Conservation (phyloP, 345 rosid species). For the Euclidium syriacum region DNA sequence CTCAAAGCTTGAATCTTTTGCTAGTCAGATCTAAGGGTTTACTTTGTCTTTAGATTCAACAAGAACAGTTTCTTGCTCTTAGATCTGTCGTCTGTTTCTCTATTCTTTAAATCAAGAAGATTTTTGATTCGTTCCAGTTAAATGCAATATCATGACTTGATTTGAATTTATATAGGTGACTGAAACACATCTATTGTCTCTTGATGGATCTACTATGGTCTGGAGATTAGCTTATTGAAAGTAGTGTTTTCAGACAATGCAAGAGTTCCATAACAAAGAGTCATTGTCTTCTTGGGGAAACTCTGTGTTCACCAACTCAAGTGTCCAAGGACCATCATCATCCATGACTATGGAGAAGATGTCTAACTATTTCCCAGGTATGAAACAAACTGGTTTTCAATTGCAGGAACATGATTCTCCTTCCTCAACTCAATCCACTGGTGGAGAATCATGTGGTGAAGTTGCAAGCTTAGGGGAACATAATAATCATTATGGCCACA, state of each 20-base stretch:
- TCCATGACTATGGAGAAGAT: conserved; percentile 12
- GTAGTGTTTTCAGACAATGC: conserved; percentile 18
- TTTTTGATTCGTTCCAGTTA: neutral
- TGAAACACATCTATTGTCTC: neutral
- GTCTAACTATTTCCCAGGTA: conserved; percentile 24
- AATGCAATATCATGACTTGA: neutral
- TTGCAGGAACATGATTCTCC: conserved; percentile 50
- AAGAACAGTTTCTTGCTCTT: neutral
- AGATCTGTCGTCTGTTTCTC: conserved; percentile 18
- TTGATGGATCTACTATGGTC: conserved; percentile 3
- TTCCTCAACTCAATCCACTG: conserved; percentile 59
- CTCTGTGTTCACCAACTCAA: conserved; percentile 12
- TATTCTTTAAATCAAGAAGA: conserved; percentile 1
- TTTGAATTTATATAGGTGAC: neutral
- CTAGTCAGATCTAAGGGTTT: neutral
- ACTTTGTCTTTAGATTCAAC: neutral
- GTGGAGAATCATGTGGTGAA: conserved; percentile 45
- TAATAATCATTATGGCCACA: conserved; percentile 13
- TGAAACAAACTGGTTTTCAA: conserved; percentile 37
- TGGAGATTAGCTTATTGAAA: neutral
- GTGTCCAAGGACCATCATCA: conserved; percentile 17
- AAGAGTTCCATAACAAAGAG: conserved; percentile 13
- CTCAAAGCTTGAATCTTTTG: conserved; percentile 2
- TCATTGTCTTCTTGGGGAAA: conserved; percentile 13
- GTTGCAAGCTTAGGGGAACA: conserved; percentile 39